These are phyloP conservation scores for Umbelopsis ramanniana DNA, from an alignment of 192 early-diverging fungal species.

Conservation along the genomic window DNA sequence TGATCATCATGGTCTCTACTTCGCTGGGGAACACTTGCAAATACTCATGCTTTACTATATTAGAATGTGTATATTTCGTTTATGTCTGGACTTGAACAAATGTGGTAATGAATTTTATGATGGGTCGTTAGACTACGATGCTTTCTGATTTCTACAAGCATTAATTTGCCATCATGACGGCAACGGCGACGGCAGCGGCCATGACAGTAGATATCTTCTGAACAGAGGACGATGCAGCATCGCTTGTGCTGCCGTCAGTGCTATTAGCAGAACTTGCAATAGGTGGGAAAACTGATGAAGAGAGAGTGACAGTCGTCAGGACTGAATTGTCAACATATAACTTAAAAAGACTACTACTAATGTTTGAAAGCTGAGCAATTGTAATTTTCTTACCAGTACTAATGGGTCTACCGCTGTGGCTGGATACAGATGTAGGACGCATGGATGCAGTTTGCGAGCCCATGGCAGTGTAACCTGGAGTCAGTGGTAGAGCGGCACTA, in stretches of 20 bases:
- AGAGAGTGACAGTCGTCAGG: neutral
- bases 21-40: too few relatives aligned
- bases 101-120: too few relatives aligned
- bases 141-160: neutral
- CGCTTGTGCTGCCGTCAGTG: neutral
- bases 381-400: neutral
- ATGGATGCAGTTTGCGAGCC: neutral
- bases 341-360: neutral
- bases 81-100: too few relatives aligned
- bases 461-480: neutral
- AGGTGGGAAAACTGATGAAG: neutral
- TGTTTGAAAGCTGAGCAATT: neutral
- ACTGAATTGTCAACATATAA: conserved; percentile 1
- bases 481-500: neutral
- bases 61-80: too few relatives aligned
- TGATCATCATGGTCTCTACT: too few relatives aligned
- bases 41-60: too few relatives aligned
- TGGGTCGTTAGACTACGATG: too few relatives aligned
- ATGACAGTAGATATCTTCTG: neutral
- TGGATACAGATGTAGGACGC: neutral
- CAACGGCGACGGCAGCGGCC: neutral
- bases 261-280: neutral
- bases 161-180: neutral
- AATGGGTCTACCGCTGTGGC: neutral
- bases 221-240: neutral